These are phyloP conservation scores for Picea glauca DNA, from an alignment of 75 land plant genomes.

Conservation along the genomic window DNA sequence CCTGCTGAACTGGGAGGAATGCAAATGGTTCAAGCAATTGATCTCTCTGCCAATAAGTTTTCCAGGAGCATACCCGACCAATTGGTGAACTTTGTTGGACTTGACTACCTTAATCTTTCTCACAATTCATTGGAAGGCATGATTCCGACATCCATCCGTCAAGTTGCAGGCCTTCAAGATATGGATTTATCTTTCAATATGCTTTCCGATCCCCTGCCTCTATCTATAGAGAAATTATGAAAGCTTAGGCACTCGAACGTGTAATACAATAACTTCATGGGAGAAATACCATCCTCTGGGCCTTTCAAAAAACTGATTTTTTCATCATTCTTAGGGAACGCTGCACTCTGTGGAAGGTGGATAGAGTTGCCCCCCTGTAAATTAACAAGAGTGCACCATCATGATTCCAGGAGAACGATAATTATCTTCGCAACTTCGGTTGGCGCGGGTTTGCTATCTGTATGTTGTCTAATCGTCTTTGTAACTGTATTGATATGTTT, in stretches of 20 bases:
- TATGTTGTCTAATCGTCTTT: background rate
- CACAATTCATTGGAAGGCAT: constrained; percentile 55
- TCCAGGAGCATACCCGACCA: constrained; percentile 54
- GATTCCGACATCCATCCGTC: constrained; percentile 51
- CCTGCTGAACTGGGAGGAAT: constrained; percentile 41
- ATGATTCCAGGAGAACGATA: background rate
- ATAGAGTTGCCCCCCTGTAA: background rate
- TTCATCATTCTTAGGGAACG: background rate
- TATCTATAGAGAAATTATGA: background rate
- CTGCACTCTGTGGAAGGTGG: background rate
- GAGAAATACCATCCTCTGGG: background rate
- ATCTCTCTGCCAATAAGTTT: constrained; percentile 66
- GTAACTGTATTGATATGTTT: background rate
- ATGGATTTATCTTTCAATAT: background rate
- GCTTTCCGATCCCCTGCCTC: background rate
- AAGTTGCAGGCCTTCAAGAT: background rate
- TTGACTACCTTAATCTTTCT: constrained; percentile 61
- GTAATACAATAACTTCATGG: background rate
- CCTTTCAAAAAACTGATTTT: background rate
- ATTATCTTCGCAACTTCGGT: background rate
- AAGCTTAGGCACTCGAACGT: background rate
- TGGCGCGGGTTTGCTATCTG: background rate
- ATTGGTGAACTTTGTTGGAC: constrained; percentile 23
- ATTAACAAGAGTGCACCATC: too few species aligned
- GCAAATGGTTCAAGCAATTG: constrained; percentile 36